Conservation (phyloP, 176 grass and related monocot genomes). For the Lolium rigidum region DNA sequence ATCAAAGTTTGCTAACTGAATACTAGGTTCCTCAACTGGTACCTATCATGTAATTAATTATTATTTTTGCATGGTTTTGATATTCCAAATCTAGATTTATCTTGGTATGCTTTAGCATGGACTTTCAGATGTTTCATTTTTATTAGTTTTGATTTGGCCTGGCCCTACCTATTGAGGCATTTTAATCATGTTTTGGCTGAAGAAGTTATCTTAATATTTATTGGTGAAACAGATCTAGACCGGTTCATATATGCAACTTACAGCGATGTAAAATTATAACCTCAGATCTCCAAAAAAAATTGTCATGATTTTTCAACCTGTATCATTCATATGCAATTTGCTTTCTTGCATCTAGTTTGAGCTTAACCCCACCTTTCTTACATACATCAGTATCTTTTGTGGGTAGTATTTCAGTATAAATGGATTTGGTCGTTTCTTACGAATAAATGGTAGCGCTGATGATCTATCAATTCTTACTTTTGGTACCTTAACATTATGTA, state of each 20-base stretch:
- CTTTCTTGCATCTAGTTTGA: background rate
- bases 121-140: slow-evolving; percentile 6
- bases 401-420: background rate
- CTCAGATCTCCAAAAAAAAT: background rate
- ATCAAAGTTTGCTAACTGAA: background rate
- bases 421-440: background rate
- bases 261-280: slow-evolving; percentile 9
- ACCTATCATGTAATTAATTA: background rate
- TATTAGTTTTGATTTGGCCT: background rate
- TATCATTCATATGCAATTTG: background rate
- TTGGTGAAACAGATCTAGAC: background rate
- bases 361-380: background rate
- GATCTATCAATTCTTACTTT: background rate
- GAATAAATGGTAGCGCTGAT: slow-evolving; percentile 12
- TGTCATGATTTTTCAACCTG: background rate
- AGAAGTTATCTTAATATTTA: slow-evolving; percentile 4
- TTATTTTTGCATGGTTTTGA: background rate
- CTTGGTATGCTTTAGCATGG: background rate
- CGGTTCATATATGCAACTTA: background rate
- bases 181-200: background rate
- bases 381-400: slow-evolving; percentile 18
- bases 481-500: background rate
- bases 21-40: background rate
- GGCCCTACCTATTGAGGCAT: background rate
- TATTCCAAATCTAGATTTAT: background rate